phyloP scores from a whole-genome alignment of 768 basidiomycete species.

The Naematelia aurantialba region DNA sequence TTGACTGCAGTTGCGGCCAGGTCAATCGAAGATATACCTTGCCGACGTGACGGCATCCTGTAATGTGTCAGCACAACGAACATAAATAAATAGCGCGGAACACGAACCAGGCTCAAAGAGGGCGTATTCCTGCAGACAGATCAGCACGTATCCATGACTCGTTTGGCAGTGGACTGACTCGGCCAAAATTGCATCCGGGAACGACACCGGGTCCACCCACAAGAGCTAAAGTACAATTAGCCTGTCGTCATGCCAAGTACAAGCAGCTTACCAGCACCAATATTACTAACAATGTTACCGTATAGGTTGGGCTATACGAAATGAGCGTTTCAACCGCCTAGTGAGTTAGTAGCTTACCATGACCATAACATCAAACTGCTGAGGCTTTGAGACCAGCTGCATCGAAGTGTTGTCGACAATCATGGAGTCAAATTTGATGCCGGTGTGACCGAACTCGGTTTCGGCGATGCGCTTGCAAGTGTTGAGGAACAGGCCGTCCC shows the following conservation, averaged over 20 bases:
- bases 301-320: conserved; percentile 55
- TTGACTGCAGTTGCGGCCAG: conserved; percentile 86
- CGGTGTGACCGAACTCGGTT: conserved; percentile 80
- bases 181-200: conserved; percentile 95
- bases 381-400: conserved; percentile 94
- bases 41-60: conserved; percentile 65
- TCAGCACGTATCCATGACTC: no score
- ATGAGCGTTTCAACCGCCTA: conserved; percentile 15
- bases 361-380: conserved; percentile 99
- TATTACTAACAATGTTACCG: conserved; percentile 96
- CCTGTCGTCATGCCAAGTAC: no score
- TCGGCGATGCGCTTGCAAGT: conserved; percentile 95
- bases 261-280: no score
- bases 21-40: conserved; percentile 45
- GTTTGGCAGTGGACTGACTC: no score
- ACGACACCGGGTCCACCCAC: conserved; percentile 98
- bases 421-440: conserved; percentile 94
- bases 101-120: conserved; percentile 97
- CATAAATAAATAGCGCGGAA: no score
- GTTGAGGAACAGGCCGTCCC: conserved; percentile 97
- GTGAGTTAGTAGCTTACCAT: conserved; percentile 71
- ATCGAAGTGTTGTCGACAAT: conserved; percentile 99
- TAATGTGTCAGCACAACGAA: no score
- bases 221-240: no score
- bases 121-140: conserved; percentile 94